Conservation (phyloP, 345 rosid species). For the Citrus sp. region DNA sequence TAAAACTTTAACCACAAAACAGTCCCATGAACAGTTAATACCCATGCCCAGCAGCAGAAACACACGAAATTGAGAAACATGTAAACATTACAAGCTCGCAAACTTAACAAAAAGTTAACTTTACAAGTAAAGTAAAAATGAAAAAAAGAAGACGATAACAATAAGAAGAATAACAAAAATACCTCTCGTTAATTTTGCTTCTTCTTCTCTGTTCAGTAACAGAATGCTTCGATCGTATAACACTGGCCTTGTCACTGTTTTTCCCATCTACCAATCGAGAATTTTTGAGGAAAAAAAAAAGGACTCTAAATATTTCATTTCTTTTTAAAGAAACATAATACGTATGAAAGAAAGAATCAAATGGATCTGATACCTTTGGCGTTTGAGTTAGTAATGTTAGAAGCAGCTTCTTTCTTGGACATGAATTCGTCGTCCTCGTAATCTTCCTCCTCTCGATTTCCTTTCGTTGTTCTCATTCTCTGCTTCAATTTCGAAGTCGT, state of each 20-base stretch:
- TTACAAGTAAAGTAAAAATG: too few relatives aligned
- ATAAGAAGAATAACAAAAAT: slow-evolving; percentile 1
- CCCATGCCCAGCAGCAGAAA: not conserved
- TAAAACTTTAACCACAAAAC: not conserved
- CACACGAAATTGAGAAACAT: too few relatives aligned
- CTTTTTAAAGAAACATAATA: not conserved
- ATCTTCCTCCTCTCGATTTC: slow-evolving; percentile 74
- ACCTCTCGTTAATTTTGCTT: slow-evolving; percentile 98
- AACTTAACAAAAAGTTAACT: too few relatives aligned
- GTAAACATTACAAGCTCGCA: too few relatives aligned
- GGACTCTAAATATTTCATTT: not conserved
- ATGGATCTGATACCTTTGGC: slow-evolving; percentile 36
- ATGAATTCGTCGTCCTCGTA: slow-evolving; percentile 73
- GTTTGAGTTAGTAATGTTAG: slow-evolving; percentile 23
- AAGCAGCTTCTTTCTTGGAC: slow-evolving; percentile 58
- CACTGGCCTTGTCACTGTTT: slow-evolving; percentile 65
- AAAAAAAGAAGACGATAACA: not conserved
- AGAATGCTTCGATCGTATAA: slow-evolving; percentile 86
- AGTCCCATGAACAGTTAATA: not conserved
- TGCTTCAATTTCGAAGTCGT: not conserved
- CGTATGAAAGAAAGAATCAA: slow-evolving; percentile 1
- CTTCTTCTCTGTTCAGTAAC: slow-evolving; percentile 94
- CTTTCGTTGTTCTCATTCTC: slow-evolving; percentile 68
- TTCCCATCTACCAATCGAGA: slow-evolving; percentile 56
- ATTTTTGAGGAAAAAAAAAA: not conserved